Evolutionary conservation across 2,329 filamentous ascomycete species (phyloP).

Genomic region (Rasamsonia emersonii): DNA sequence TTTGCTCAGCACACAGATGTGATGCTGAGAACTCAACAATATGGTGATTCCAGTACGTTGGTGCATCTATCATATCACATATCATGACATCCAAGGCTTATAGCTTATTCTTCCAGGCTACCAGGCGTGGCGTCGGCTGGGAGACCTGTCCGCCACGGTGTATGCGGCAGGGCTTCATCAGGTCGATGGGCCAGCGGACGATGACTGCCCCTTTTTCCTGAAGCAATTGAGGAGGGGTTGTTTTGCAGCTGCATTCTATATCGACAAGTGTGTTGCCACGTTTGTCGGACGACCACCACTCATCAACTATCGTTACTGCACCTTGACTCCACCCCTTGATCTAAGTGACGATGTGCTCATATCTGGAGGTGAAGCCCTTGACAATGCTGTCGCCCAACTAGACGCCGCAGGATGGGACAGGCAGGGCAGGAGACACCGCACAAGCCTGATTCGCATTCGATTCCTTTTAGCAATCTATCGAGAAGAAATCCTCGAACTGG

Average conservation of each 20-base stretch:
- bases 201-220: slow-evolving; percentile 16
- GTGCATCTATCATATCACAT: slow-evolving; percentile 17
- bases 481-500: slow-evolving; percentile 13
- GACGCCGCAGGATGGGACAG: slow-evolving; percentile 15
- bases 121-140: slow-evolving; percentile 10
- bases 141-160: slow-evolving; percentile 12
- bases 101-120: slow-evolving; percentile 9
- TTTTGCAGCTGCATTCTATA: slow-evolving; percentile 17
- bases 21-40: slow-evolving; percentile 24
- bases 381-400: slow-evolving; percentile 10
- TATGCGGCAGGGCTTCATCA: slow-evolving; percentile 10
- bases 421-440: slow-evolving; percentile 10
- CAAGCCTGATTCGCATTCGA: slow-evolving; percentile 14
- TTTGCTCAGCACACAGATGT: slow-evolving; percentile 27
- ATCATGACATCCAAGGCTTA: background rate
- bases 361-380: slow-evolving; percentile 5
- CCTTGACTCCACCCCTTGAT: slow-evolving; percentile 18
- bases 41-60: slow-evolving; percentile 26
- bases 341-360: slow-evolving; percentile 19
- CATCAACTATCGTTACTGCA: slow-evolving; percentile 21
- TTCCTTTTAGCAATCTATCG: slow-evolving; percentile 14
- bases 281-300: slow-evolving; percentile 22
- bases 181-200: slow-evolving; percentile 34
- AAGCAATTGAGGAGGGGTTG: slow-evolving; percentile 18
- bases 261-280: slow-evolving; percentile 22